A percentile compares a stretch with the other conserved stretches of the same genome.
phyloP scores from a whole-genome alignment of 331 rosid genomes.

The Malus hybrid region DNA sequence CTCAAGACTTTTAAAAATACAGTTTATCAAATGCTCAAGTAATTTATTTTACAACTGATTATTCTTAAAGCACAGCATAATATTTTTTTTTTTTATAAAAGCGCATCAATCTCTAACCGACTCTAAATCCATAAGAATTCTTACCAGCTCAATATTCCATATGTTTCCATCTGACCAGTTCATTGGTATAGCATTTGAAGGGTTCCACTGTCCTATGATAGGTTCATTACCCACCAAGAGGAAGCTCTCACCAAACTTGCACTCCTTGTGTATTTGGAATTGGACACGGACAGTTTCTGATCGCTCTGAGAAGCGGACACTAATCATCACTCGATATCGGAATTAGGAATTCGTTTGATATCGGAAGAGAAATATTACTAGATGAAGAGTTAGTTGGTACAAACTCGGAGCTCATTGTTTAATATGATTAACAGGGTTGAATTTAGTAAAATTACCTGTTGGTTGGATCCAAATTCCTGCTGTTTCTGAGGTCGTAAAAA shows the following conservation, averaged over 20 bases:
- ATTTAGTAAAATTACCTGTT: background rate
- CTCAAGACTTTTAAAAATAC: no score
- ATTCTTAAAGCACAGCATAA: no score
- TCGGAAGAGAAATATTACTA: no score
- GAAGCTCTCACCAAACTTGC: conserved; percentile 4
- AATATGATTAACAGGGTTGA: background rate
- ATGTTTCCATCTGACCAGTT: conserved; percentile 15
- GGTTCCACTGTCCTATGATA: conserved; percentile 8
- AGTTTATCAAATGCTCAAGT: no score
- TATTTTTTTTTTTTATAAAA: no score
- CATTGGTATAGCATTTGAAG: conserved; percentile 4
- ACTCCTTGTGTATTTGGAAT: conserved; percentile 11
- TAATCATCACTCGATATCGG: background rate
- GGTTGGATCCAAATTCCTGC: background rate
- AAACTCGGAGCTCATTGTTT: background rate
- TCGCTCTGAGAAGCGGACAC: background rate
- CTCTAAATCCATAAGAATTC: background rate
- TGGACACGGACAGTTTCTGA: background rate
- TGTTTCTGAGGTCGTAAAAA: background rate
- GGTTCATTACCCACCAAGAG: conserved; percentile 14
- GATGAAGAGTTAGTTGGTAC: no score
- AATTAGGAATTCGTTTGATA: no score
- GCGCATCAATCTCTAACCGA: no score
- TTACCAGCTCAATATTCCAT: conserved; percentile 9
- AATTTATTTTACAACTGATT: no score